Base-by-base conservation (phyloP, 306 rosid genomes). In the Prinsepia uniflora region DNA sequence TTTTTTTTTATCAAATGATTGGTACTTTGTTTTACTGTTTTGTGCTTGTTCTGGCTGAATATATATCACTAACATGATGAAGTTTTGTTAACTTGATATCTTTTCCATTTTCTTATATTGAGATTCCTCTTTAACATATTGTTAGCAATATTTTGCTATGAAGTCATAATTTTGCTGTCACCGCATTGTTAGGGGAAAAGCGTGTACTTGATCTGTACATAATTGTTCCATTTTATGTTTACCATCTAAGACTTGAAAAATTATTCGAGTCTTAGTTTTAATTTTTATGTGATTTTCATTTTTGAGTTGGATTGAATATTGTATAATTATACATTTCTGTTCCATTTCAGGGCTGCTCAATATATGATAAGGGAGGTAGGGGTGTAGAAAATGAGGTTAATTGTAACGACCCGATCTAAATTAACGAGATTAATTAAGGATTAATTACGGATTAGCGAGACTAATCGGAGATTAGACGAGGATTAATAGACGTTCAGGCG, bases 81-180 rank as follows among this genome's bases (percentile, higher is more conserved):
- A 70, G 87, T 85, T 57, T 24, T 57, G n/a, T 10, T 24, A 57
- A 5, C 9, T 0, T 59, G 76, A 73, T 76, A 63, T 70, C 44
- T 15, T 36, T 60, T 68, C 36, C 63, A 56, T 7, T 65, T 64
- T 81, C 52, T 22, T 58, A 56, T 56, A 52, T 52, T 18, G 24
- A n/a, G 57, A 52, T 10, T 22, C 10, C 39, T 55, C 20, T n/a
- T n/a, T 55, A 34, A 5, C 15, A 0, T 56, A 19, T 56, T 56
- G 13, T 24, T 56, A 10, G 10, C 39, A 56, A 56, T 56, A 22
- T 9, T 4, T 14, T 59, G 43, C 20, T 20, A 55, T 53, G 60
- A 50, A 50, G 61, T 56, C 61, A 56, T 50, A 17, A 30, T 30
- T 15, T 4, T 47, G 19, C 9, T 58, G 41, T 59, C 12, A 13